Evolutionary conservation across 306 rosid genomes (phyloP), one percentile per base, ranked within the genome.

Genomic region (Vigna hirtella): DNA sequence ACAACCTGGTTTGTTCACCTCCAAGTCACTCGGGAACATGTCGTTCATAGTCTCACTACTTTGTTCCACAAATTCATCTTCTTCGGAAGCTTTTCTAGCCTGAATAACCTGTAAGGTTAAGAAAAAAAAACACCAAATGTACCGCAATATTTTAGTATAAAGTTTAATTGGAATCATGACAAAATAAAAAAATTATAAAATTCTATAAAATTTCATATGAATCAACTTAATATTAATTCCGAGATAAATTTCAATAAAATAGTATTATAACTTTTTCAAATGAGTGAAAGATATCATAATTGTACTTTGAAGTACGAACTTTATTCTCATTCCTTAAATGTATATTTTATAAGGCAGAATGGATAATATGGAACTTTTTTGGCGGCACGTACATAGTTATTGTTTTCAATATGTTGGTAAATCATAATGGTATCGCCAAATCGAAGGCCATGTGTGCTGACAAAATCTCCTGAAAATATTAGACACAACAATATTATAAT

Each of bases 371-470:
- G 4, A 30, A 30, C 2, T 38, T 59, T 16, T 45, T 28, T 7
- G 42, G 22, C 49, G 6, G 5, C 14, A 53, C 90, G 6, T 88
- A 94, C 98, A 71, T 92, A 94, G 43, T 90, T 88, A 13, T 84
- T 89, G 45, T 78, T 89, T 83, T 81, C 81, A 52, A 22, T 61
- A 24, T 90, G 88, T 76, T 83, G 92, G 68, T 94, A 94, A 82
- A 94, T 79, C 90, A 89, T 74, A 77, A 94, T 89, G 56, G 82
- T 88, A 79, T 94, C 98, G 81, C 98, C 98, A 4, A 61, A 79
- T 13, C 84, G 91, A 7, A 94, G 84, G 69, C 91, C 91, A 78
- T 94, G 97, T 6, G 89, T 52, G 47, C 55, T 90, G 3, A 92
- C 97, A 77, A 94, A 94, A 15, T 92, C 97, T 66, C 98, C 98